These are phyloP conservation scores for Ilex aquifolium DNA, from an alignment of 257 asterid genomes.

Conservation along the genomic window DNA sequence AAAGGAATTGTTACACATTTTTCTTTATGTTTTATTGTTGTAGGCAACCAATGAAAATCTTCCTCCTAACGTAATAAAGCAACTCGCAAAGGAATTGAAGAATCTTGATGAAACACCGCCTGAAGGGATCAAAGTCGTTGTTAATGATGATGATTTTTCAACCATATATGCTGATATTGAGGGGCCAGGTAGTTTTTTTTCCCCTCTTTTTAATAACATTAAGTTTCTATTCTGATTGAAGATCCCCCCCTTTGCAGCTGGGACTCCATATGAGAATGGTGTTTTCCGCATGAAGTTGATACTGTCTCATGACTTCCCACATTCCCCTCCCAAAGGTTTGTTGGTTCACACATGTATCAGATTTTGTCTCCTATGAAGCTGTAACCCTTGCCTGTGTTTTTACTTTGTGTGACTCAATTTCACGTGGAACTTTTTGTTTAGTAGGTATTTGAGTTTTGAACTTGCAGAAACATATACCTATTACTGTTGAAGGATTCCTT, in stretches of 20 bases:
- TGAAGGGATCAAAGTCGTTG: conserved; percentile 91
- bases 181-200: conserved; percentile 68
- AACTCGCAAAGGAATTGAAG: conserved; percentile 88
- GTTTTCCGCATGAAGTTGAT: conserved; percentile 86
- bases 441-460: too few species aligned
- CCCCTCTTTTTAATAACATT: conserved; percentile 9
- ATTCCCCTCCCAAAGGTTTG: conserved; percentile 90
- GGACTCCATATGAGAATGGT: conserved; percentile 95
- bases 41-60: conserved; percentile 94
- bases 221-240: conserved; percentile 15
- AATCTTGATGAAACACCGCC: conserved; percentile 95
- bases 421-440: neutral
- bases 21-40: neutral
- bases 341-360: conserved; percentile 3
- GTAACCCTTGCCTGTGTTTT: conserved; percentile 6
- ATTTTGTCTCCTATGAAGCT: neutral
- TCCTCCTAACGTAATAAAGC: conserved; percentile 91
- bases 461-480: too few species aligned
- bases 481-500: too few species aligned
- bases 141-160: conserved; percentile 86
- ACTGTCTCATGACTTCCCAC: conserved; percentile 85
- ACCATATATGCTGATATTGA: conserved; percentile 85
- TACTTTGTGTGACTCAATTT: neutral
- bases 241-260: conserved; percentile 57
- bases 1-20: too few species aligned